phyloP scores from a whole-genome alignment of 225 moss, liverwort and hornwort genomes.

The Physcomitrellopsis africana region DNA sequence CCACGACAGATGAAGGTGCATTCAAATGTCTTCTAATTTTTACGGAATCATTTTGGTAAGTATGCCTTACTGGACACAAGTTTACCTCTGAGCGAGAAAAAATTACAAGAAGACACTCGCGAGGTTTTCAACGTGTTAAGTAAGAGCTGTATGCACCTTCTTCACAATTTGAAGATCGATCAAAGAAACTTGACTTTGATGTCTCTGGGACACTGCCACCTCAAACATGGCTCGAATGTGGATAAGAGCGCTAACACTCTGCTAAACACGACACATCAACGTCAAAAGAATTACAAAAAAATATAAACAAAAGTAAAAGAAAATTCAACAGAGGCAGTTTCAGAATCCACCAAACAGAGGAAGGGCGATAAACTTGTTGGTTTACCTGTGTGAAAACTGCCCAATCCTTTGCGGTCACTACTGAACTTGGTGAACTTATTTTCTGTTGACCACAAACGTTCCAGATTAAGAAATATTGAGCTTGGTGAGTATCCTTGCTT shows the following conservation, averaged over 20 bases:
- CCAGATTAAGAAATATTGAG: background rate
- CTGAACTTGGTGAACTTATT: slow-evolving; percentile 76
- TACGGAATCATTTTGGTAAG: background rate
- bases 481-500: background rate
- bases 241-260: slow-evolving; percentile 91
- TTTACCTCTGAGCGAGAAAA: slow-evolving; percentile 14
- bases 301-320: too few relatives aligned
- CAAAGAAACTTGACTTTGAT: slow-evolving; percentile 55
- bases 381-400: slow-evolving; percentile 73
- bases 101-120: slow-evolving; percentile 14
- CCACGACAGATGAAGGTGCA: slow-evolving; percentile 13
- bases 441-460: slow-evolving; percentile 58
- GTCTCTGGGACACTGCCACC: slow-evolving; percentile 71
- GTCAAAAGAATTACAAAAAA: slow-evolving; percentile 8
- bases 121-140: slow-evolving; percentile 6
- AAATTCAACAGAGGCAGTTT: slow-evolving; percentile 7
- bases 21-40: background rate
- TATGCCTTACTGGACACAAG: slow-evolving; percentile 13
- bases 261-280: slow-evolving; percentile 26
- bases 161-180: slow-evolving; percentile 60
- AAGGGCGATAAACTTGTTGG: background rate
- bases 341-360: slow-evolving; percentile 6
- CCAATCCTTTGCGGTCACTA: slow-evolving; percentile 76
- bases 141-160: slow-evolving; percentile 51
- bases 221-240: slow-evolving; percentile 86